Evolutionary conservation across 805 yeast species (phyloP).

Genomic region (Nakazawaea anatomiae): DNA sequence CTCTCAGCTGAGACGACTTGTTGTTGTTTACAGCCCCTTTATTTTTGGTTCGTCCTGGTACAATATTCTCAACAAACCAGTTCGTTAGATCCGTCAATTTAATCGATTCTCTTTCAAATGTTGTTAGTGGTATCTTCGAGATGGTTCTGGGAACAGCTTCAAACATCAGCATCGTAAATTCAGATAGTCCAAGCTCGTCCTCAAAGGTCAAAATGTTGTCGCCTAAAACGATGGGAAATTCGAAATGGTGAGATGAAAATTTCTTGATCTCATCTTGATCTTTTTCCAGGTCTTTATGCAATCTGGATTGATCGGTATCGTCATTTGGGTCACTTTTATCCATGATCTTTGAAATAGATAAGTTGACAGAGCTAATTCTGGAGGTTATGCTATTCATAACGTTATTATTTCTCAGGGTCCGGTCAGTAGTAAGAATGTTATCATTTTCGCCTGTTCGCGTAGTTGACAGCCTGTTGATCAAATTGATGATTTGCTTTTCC

Average conservation of each 20-base stretch:
- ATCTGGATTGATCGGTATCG: no score
- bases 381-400: background rate
- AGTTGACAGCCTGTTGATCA: background rate
- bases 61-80: slow-evolving; percentile 3
- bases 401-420: background rate
- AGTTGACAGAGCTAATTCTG: no score
- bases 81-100: background rate
- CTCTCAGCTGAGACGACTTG: background rate
- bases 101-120: background rate
- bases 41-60: background rate
- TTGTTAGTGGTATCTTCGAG: background rate
- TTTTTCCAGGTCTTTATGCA: no score
- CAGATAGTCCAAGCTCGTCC: background rate
- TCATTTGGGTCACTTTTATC: no score
- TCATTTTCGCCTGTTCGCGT: background rate
- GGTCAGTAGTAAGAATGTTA: background rate
- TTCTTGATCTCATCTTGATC: no score
- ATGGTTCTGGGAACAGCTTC: background rate
- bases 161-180: background rate
- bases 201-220: slow-evolving; percentile 1
- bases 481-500: slow-evolving; percentile 21
- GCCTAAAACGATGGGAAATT: slow-evolving; percentile 5
- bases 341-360: no score
- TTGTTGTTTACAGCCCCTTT: slow-evolving; percentile 2
- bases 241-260: background rate